Base-by-base conservation (phyloP, 2,329 filamentous ascomycete genomes). In the Thelonectria blattea region DNA sequence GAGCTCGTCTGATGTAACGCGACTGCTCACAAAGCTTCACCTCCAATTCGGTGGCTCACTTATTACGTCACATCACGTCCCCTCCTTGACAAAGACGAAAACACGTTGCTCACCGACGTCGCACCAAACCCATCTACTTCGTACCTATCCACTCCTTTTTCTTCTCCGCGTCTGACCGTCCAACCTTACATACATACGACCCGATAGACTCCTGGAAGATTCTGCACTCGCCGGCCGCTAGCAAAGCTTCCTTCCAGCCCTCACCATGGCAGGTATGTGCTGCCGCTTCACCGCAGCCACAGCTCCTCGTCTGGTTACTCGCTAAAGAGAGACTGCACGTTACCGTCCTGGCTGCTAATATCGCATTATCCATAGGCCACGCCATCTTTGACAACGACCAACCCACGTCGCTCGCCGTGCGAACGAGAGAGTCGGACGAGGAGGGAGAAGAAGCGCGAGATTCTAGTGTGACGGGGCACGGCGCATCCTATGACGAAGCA, bases 371-470 rank as follows among this genome's bases (percentile, higher is more conserved):
- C 43, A 7, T 41, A 64, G 62, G 49, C 37, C 55, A 62, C 48
- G 45, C 18, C 30, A 41, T 50, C 17, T 57, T 48, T 34, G 69
- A 68, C 52, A 64, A 70, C 30, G 65, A 61, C 61, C 68, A 71
- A 53, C 59, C 66, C 46, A 30, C 59, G 14, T 61, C 65, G 17
- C 66, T 72, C 24, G 62, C 67, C 45, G 65, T 73, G 32, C 68
- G 65, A 47, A 68, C 70, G 24, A 62, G 65, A 48, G 73, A 73
- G 58, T 74, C 71, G 49, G 73, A 75, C 60, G 73, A 71, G 37
- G 73, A 75, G 54, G 70, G 67, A 46, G 68, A 72, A n/a, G 70
- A 65, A 52, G 52, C 61, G 15, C 62, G 63, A 45, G 65, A 71
- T 54, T 59, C 62, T 56, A 67, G 68, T 58, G 63, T 60, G 41